Conservation (phyloP, 78 protist species). For the Cavenderia fasciculata region DNA sequence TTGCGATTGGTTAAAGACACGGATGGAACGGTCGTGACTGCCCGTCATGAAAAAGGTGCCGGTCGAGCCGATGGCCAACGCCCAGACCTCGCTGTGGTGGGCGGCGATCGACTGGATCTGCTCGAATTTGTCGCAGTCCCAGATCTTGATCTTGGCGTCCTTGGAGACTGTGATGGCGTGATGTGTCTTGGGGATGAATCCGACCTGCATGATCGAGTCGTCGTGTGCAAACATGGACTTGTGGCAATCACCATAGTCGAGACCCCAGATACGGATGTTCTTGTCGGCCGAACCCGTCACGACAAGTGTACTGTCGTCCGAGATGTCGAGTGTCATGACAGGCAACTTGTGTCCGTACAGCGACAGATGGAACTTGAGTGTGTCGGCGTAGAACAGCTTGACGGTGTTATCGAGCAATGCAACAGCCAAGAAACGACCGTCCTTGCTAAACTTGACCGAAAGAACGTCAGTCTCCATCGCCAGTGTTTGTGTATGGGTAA, state of each 20-base stretch:
- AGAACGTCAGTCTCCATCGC: constrained; percentile 91
- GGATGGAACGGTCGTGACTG: constrained; percentile 90
- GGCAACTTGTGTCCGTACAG: constrained; percentile 99
- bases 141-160: constrained; percentile 84
- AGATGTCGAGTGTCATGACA: constrained; percentile 87
- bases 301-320: constrained; percentile 89
- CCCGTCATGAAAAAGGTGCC: constrained; percentile 78
- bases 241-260: constrained; percentile 98
- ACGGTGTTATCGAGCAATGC: constrained; percentile 94
- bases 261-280: constrained; percentile 92
- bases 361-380: constrained; percentile 92
- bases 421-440: constrained; percentile 86
- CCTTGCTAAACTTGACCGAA: constrained; percentile 52
- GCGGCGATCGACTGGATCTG: constrained; percentile 80
- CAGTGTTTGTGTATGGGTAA: constrained; percentile 71
- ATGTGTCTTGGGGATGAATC: constrained; percentile 93
- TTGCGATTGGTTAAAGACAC: constrained; percentile 88
- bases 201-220: constrained; percentile 88
- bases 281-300: constrained; percentile 97
- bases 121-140: constrained; percentile 88
- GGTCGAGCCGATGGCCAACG: constrained; percentile 62
- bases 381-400: constrained; percentile 89
- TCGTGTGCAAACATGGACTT: constrained; percentile 94
- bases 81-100: constrained; percentile 89
- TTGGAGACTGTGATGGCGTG: constrained; percentile 89